These are phyloP conservation scores for Torulaspora gathmanii DNA, from an alignment of 805 yeast genomes.

Conservation along the genomic window DNA sequence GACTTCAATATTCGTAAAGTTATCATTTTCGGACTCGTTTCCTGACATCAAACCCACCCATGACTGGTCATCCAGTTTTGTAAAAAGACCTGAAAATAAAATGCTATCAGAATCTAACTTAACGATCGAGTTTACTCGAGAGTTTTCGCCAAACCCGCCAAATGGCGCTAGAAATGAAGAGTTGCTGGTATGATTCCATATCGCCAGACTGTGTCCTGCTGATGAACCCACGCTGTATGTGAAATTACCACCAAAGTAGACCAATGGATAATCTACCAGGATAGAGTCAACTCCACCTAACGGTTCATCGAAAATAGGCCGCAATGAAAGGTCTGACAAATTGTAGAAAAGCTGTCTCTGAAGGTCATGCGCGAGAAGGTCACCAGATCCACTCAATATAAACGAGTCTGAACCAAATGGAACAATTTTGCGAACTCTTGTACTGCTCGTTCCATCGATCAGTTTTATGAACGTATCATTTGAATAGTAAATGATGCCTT, in stretches of 20 bases:
- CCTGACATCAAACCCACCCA: conserved; percentile 31
- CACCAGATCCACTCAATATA: conserved; percentile 35
- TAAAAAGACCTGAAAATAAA: conserved; percentile 76
- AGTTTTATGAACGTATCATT: conserved; percentile 26
- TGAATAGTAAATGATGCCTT: conserved; percentile 26
- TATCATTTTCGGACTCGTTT: conserved; percentile 20
- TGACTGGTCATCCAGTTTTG: conserved; percentile 51
- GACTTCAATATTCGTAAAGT: conserved; percentile 39
- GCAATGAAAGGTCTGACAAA: conserved; percentile 26
- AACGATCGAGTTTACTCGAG: conserved; percentile 59
- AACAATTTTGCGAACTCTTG: conserved; percentile 23
- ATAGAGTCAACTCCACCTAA: conserved; percentile 40
- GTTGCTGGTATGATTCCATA: conserved; percentile 50
- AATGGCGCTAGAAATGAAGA: conserved; percentile 53
- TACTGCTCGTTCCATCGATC: conserved; percentile 13
- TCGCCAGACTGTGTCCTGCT: conserved; percentile 44
- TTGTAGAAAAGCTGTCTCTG: conserved; percentile 36
- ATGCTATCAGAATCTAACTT: conserved; percentile 47
- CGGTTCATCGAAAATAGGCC: conserved; percentile 25
- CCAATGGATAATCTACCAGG: conserved; percentile 46
- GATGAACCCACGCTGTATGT: conserved; percentile 38
- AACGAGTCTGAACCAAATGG: conserved; percentile 35
- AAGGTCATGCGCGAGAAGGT: conserved; percentile 23
- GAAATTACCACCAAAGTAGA: conserved; percentile 81
- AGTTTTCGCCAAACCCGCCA: conserved; percentile 63